Percentiles rank a stretch among this genome's conserved stretches.
Conservation (phyloP, 2,329 filamentous ascomycete species). For the Pseudogymnoascus sp. region DNA sequence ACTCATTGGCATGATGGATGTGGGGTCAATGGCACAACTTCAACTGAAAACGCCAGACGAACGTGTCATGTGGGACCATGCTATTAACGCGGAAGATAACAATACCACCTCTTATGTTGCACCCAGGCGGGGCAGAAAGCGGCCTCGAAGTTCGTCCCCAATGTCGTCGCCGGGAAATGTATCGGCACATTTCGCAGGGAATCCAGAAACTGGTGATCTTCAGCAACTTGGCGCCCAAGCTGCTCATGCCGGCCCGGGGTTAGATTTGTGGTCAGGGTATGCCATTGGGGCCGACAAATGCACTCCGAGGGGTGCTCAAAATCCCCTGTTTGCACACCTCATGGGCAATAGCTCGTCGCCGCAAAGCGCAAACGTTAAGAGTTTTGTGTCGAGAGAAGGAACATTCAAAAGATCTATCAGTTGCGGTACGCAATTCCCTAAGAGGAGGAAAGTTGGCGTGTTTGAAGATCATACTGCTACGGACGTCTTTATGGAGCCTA, state of each 20-base stretch:
- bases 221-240: slow-evolving; percentile 50
- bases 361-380: slow-evolving; percentile 42
- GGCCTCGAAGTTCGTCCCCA: slow-evolving; percentile 66
- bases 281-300: slow-evolving; percentile 38
- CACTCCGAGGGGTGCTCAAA: slow-evolving; percentile 29
- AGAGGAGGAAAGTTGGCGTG: slow-evolving; percentile 53
- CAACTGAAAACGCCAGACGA: slow-evolving; percentile 49
- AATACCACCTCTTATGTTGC: slow-evolving; percentile 41
- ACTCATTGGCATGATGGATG: slow-evolving; percentile 37
- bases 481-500: slow-evolving; percentile 28
- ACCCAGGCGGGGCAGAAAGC: slow-evolving; percentile 44
- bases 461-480: slow-evolving; percentile 28
- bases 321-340: slow-evolving; percentile 53
- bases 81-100: slow-evolving; percentile 34
- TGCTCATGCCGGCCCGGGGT: slow-evolving; percentile 61
- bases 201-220: slow-evolving; percentile 41
- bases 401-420: slow-evolving; percentile 57
- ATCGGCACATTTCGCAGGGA: slow-evolving; percentile 28
- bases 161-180: slow-evolving; percentile 48
- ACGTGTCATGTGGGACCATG: slow-evolving; percentile 50
- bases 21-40: slow-evolving; percentile 37
- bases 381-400: slow-evolving; percentile 35
- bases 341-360: slow-evolving; percentile 61
- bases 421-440: slow-evolving; percentile 63
- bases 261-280: slow-evolving; percentile 71